phyloP scores from a whole-genome alignment of 352 stramenopile genomes.

The Globisporangium paroecandrum region DNA sequence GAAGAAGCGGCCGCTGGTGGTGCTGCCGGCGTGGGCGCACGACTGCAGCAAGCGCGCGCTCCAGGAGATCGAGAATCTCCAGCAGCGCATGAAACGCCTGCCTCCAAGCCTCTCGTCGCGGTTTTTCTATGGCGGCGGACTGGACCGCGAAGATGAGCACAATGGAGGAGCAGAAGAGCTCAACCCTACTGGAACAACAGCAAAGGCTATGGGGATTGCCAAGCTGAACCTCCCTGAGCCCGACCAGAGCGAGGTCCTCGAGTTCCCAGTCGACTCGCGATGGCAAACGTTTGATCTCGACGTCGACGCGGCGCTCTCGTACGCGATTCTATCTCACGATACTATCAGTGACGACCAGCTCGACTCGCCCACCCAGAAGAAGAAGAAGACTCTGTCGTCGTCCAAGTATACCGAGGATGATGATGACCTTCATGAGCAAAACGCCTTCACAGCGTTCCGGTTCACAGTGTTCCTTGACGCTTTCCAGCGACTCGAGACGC shows the following conservation, averaged over 20 bases:
- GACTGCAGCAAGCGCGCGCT: constrained; percentile 65
- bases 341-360: background rate
- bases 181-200: background rate
- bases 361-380: background rate
- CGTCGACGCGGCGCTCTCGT: constrained; percentile 37
- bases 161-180: background rate
- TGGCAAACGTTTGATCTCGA: constrained; percentile 52
- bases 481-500: constrained; percentile 61
- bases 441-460: constrained; percentile 29
- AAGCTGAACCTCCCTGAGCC: constrained; percentile 2
- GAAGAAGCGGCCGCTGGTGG: constrained; percentile 28
- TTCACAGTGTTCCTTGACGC: constrained; percentile 66
- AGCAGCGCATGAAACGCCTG: constrained; percentile 18
- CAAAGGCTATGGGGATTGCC: background rate
- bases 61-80: constrained; percentile 43
- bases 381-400: background rate
- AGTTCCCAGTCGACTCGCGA: constrained; percentile 34
- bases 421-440: constrained; percentile 12
- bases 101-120: background rate
- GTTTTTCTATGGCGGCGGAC: background rate
- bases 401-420: constrained; percentile 3
- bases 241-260: constrained; percentile 20
- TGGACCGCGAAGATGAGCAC: background rate
- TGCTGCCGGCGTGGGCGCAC: constrained; percentile 57
- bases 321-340: constrained; percentile 46